Base-by-base conservation (phyloP, 139 green algal genomes). In the Pseudopediastrum boryanum region DNA sequence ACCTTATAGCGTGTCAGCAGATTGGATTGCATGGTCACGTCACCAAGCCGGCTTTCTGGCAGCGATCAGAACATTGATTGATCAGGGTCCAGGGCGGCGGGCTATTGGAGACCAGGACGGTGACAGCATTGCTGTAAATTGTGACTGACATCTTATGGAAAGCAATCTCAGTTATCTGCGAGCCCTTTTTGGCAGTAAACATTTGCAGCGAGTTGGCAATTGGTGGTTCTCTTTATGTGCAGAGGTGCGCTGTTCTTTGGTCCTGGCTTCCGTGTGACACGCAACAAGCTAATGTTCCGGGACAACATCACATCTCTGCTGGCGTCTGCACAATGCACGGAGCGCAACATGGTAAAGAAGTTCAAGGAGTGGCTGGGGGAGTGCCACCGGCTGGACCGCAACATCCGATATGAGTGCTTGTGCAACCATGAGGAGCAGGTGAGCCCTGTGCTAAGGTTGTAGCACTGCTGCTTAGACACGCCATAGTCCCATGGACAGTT, bases 161-260 rank as follows among this genome's bases (percentile, higher is more conserved):
- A n/a, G n/a, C n/a, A n/a, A n/a, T n/a, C n/a, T n/a, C n/a, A n/a
- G n/a, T n/a, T n/a, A n/a, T n/a, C n/a, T n/a, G n/a, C n/a, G n/a
- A n/a, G n/a, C n/a, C n/a, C n/a, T n/a, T n/a, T n/a, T n/a, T n/a
- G n/a, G n/a, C n/a, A n/a, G n/a, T n/a, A n/a, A n/a, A n/a, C n/a
- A n/a, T n/a, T n/a, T n/a, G 62, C 36, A 39, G 36, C 29, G 27
- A 46, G 62, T 36, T 44, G 4, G n/a, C n/a, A n/a, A n/a, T n/a
- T n/a, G 7, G 10, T 39, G 42, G 61, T 42, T 6, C n/a, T 44
- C 61, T 66, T 13, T 4, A 23, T 3, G 46, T 91, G 48, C 79
- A 85, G 92, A 0, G 92, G 92, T 44, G 83, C 87, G 16, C 92
- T 96, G 13, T 96, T 96, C 84, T 92, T 95, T 51, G 92, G 91